Base-by-base conservation (phyloP, 2,329 filamentous ascomycete genomes). In the Talaromyces funiculosus region DNA sequence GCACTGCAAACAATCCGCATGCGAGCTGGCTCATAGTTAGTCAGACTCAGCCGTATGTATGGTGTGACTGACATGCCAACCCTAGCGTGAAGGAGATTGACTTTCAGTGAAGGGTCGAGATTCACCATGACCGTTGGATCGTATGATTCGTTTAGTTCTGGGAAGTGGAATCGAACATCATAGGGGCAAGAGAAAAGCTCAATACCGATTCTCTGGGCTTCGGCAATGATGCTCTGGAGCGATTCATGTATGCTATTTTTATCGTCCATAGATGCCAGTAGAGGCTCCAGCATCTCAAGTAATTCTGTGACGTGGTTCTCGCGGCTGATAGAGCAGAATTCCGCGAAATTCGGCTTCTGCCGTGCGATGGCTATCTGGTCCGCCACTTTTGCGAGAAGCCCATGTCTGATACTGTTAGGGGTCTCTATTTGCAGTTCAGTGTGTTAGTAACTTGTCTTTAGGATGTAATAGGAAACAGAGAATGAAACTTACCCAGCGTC, bases 121-220 rank as follows among this genome's bases (percentile, higher is more conserved):
- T 65, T 68, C 26, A 67, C 33, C 70, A 72, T 73, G 3, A 61
- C 63, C 3, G 31, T 42, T 1, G 66, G 65, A 31, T 72, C 66
- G 54, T 69, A 72, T 1, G 43, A 24, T 5, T 68, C 66, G 1
- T 65, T 64, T 9, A 64, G 35, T 7, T 64, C 64, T 0, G 69
- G 66, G 38, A 71, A 72, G 9, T 67, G 65, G 20, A 69, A 61
- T 1, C 62, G 59, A 47, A 70, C 71, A 18, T 69, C 67, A 22
- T 69, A 67, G 1, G 70, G 67, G 5, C 64, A 57, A 1, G 65
- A 67, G 53, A 66, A 65, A 64, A 75, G 69, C 3, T 67, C 64
- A 0, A 72, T 10, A 0, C 67, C 68, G 10, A 74, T 65, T 0
- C 54, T 56, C 18, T 69, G 67, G 0, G 71, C 71, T 2, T 73